Evolutionary conservation across 257 asterid genomes (phyloP), one percentile per base, ranked within the genome.

Genomic region (Solanum tacnaense): DNA sequence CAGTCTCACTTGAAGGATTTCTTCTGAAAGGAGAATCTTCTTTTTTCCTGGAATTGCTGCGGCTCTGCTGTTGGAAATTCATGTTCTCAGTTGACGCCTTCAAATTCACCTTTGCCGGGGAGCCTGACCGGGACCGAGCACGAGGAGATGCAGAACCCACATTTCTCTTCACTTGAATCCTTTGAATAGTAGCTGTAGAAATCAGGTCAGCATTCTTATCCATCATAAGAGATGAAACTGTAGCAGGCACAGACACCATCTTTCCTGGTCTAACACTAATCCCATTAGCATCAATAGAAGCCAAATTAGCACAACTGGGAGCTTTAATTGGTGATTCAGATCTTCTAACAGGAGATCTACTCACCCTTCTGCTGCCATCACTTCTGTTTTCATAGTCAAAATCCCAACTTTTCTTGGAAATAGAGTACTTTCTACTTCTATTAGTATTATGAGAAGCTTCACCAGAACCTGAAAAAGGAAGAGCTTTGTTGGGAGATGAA

Each of bases 281-380:
- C 23, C 87, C 79, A 49, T 49, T 73, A 16, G 67, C 83, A 88
- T 71, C 73, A 3, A 90, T 83, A 2, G 87, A 73, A 36, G 58
- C 60, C 56, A 76, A 76, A 76, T 76, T 73, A 73, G 27, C 46
- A 72, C 46, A 16, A 34, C 21, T 23, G 52, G 10, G 72, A 20
- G 49, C 72, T 29, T 93, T 86, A 21, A 86, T 91, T 4, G 99
- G 99, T 27, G 99, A 97, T 71, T 94, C 99, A 84, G 99, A 96
- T 95, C 98, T 95, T 88, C 98, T 89, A 18, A 94, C 94, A 3
- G 99, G 99, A 65, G 99, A 97, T 91, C 98, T 91, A 90, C 99
- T 96, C 84, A 94, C 97, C 89, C 99, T 92, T 91, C 98, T 91
- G 58, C 89, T 49, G 8, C 87, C 82, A 11, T 62, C 89, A 49